phyloP scores from a whole-genome alignment of 148 eudicot species.

The Linanthus parryae region DNA sequence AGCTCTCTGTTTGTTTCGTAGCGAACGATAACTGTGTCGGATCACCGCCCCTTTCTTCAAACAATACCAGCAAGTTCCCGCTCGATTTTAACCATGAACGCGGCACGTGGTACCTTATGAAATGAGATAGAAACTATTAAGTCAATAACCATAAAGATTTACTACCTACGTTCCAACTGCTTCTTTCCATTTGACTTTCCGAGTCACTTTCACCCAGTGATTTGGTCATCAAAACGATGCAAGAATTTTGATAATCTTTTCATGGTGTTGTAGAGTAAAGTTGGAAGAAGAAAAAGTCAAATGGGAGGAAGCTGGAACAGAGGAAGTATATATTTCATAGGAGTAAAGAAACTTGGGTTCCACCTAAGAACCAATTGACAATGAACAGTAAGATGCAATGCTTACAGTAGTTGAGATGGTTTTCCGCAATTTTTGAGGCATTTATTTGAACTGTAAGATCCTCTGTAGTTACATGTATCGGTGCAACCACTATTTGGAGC shows the following conservation, averaged over 20 bases:
- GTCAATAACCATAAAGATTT: too few relatives aligned
- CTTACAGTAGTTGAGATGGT: conserved; percentile 85
- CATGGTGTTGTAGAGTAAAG: too few relatives aligned
- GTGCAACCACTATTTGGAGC: conserved; percentile 51
- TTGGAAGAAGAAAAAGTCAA: not conserved
- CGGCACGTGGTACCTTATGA: conserved; percentile 95
- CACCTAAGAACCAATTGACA: not conserved
- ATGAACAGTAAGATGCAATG: not conserved
- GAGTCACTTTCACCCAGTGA: too few relatives aligned
- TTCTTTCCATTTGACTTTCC: too few relatives aligned
- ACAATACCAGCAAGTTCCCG: conserved; percentile 62
- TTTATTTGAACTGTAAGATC: conserved; percentile 42
- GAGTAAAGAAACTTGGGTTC: not conserved
- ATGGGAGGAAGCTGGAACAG: too few relatives aligned
- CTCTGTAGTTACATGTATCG: conserved; percentile 62
- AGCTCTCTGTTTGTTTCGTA: conserved; percentile 44
- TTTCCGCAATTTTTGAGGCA: conserved; percentile 78
- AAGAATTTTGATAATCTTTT: too few relatives aligned
- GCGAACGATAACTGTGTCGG: conserved; percentile 68
- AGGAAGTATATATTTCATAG: not conserved
- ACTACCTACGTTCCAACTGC: too few relatives aligned
- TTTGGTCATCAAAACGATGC: too few relatives aligned
- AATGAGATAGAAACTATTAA: too few relatives aligned
- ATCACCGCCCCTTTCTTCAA: conserved; percentile 90
- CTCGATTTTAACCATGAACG: conserved; percentile 70